Evolutionary conservation across 192 early-diverging fungal species (phyloP).

Genomic region (Coemansia umbellata): DNA sequence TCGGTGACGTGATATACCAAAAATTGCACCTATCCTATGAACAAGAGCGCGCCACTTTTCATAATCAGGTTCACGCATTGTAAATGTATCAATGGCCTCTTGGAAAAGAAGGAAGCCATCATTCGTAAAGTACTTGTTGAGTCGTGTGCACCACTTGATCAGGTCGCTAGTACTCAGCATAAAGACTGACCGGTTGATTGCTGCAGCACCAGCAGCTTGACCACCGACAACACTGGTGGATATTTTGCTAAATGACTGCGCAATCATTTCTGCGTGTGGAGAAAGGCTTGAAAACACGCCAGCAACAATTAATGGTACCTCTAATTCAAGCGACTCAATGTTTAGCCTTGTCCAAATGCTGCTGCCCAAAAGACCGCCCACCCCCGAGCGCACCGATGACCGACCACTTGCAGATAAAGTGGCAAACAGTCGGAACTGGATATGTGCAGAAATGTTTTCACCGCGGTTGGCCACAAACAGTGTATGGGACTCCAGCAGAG

Average conservation of each 20-base stretch:
- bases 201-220: too few relatives aligned
- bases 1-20: constrained; percentile 65
- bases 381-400: constrained; percentile 32
- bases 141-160: constrained; percentile 85
- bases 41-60: constrained; percentile 60
- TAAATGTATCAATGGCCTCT: constrained; percentile 87
- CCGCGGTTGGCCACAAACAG: constrained; percentile 89
- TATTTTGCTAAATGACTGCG: constrained; percentile 50
- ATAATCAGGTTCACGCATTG: constrained; percentile 72
- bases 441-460: constrained; percentile 77
- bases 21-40: constrained; percentile 59
- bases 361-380: constrained; percentile 45
- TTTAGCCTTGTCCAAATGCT: constrained; percentile 80
- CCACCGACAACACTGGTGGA: too few relatives aligned
- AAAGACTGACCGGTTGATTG: too few relatives aligned
- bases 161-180: constrained; percentile 80
- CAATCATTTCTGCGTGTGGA: constrained; percentile 55
- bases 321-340: constrained; percentile 57
- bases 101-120: constrained; percentile 56
- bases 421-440: constrained; percentile 89
- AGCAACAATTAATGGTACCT: constrained; percentile 23
- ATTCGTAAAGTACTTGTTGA: constrained; percentile 39
- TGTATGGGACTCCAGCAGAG: constrained; percentile 84
- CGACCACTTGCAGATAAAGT: constrained; percentile 64
- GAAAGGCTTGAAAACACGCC: constrained; percentile 46